These are phyloP conservation scores for Dothideomycetes sp. DNA, from an alignment of 2,329 filamentous ascomycete species.

Conservation along the genomic window DNA sequence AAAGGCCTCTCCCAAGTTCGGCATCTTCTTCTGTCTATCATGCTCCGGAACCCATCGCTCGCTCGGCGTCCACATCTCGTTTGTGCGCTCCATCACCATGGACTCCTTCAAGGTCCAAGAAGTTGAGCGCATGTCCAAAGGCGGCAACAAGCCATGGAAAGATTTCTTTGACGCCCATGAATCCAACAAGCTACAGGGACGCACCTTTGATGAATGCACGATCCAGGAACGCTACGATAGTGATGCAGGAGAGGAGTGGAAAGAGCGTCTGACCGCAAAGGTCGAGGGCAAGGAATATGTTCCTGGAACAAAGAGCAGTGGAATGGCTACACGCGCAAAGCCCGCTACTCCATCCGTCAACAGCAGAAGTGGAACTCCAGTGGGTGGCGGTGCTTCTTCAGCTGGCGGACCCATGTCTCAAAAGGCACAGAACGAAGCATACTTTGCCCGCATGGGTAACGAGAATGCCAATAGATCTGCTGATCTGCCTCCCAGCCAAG, in stretches of 20 bases:
- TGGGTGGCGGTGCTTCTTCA: conserved; percentile 18
- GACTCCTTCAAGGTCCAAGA: conserved; percentile 92
- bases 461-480: conserved; percentile 72
- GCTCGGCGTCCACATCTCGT: conserved; percentile 94
- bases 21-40: conserved; percentile 95
- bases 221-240: conserved; percentile 86
- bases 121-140: conserved; percentile 85
- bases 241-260: conserved; percentile 89
- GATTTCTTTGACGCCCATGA: conserved; percentile 64
- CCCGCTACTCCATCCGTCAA: conserved; percentile 19
- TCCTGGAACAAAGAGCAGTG: conserved; percentile 38
- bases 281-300: conserved; percentile 84
- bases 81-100: conserved; percentile 96
- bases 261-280: conserved; percentile 77
- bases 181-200: conserved; percentile 36
- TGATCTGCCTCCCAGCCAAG: conserved; percentile 72
- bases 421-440: conserved; percentile 68
- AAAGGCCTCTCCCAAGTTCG: conserved; percentile 81
- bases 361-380: conserved; percentile 22
- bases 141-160: conserved; percentile 82
- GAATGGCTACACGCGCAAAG: conserved; percentile 16
- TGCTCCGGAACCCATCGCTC: conserved; percentile 93
- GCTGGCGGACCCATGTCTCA: conserved; percentile 25
- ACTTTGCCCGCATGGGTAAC: conserved; percentile 76
- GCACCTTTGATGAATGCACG: conserved; percentile 72